Evolutionary conservation across 2,329 filamentous ascomycete genomes (phyloP).

Genomic region (Paracamarosporium sp.): DNA sequence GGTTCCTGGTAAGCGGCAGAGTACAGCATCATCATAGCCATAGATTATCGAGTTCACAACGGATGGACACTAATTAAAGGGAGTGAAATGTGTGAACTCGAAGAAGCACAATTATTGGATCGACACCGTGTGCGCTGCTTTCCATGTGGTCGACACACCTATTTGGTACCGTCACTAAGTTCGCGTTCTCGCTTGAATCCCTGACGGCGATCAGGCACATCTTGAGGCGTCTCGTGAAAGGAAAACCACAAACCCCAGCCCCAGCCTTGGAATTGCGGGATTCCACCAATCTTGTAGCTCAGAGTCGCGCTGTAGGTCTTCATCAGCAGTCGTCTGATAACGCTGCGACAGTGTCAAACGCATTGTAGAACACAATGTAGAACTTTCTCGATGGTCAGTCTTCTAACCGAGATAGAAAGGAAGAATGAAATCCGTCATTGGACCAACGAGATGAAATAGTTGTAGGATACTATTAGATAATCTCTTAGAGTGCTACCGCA

Average conservation of each 20-base stretch:
- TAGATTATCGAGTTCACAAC: not conserved
- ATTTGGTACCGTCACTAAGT: not conserved
- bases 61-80: too few species aligned
- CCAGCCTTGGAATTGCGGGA: not conserved
- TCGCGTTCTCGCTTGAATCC: slow-evolving; percentile 11
- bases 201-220: slow-evolving; percentile 25
- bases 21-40: not conserved
- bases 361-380: slow-evolving; percentile 16
- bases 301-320: not conserved
- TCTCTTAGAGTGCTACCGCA: too few species aligned
- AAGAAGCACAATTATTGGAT: not conserved
- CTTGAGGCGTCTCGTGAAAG: slow-evolving; percentile 23
- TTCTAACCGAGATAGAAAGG: too few species aligned
- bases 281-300: slow-evolving; percentile 16
- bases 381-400: not conserved
- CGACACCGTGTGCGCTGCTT: too few species aligned
- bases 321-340: not conserved
- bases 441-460: too few species aligned
- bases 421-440: too few species aligned
- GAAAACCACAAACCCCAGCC: slow-evolving; percentile 4
- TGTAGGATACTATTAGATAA: too few species aligned
- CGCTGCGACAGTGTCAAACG: slow-evolving; percentile 12
- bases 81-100: not conserved
- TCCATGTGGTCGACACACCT: not conserved
- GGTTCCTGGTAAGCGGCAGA: not conserved